phyloP scores from a whole-genome alignment of 257 asterid genomes.

The Capsicum pubescens region DNA sequence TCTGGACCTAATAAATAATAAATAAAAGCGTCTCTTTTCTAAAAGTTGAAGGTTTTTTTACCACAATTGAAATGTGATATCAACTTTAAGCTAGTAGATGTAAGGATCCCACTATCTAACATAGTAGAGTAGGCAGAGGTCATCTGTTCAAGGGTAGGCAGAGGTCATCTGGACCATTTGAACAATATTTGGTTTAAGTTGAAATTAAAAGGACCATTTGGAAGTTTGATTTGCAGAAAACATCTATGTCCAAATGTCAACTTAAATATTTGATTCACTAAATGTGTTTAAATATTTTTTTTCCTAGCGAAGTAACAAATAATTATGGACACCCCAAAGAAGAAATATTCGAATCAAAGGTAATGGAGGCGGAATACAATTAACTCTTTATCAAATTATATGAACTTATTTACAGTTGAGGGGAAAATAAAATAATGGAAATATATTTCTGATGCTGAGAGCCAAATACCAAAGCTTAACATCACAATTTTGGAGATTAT shows the following conservation, averaged over 20 bases:
- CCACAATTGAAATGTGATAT: background rate
- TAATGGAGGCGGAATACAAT: background rate
- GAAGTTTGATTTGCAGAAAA: background rate
- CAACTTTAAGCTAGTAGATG: background rate
- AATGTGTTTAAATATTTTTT: background rate
- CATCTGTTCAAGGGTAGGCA: background rate
- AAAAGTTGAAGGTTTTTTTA: background rate
- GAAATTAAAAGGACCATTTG: background rate
- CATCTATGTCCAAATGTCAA: background rate
- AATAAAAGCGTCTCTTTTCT: background rate
- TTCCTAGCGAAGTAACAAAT: conserved; percentile 10
- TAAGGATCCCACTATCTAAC: background rate
- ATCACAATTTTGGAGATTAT: conserved; percentile 10
- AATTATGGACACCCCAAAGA: background rate
- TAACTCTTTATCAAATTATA: background rate
- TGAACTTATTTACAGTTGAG: conserved; percentile 6
- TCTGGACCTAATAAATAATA: conserved; percentile 12
- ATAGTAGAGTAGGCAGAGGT: conserved; percentile 4
- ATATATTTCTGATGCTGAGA: conserved; percentile 2
- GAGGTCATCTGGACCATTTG: background rate
- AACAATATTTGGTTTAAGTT: background rate
- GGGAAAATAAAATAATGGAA: background rate
- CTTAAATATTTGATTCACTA: conserved; percentile 16
- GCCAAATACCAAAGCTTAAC: conserved; percentile 6
- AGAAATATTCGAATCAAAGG: conserved; percentile 19